Percentiles rank a stretch among this genome's conserved stretches.
Conservation (phyloP, 129 eudicot species). For the Artemisia tridentata region DNA sequence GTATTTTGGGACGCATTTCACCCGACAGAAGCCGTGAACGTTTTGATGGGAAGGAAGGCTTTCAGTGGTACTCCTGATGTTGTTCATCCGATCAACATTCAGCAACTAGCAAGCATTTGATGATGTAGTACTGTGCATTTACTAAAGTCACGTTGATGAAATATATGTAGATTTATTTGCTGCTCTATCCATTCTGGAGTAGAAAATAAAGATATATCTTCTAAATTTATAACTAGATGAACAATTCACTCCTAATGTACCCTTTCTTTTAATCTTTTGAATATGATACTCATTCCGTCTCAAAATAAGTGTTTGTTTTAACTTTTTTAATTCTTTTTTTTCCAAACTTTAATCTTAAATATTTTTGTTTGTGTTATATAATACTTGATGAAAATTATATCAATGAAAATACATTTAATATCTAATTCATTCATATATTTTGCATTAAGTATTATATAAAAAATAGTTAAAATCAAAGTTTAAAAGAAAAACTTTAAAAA, state of each 20-base stretch:
- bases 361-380: too few species aligned
- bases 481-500: too few species aligned
- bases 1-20: constrained; percentile 97
- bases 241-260: neutral
- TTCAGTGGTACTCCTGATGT: constrained; percentile 48
- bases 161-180: constrained; percentile 12
- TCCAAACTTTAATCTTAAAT: too few species aligned
- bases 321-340: too few species aligned
- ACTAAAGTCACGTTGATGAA: constrained; percentile 2
- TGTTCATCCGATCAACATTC: constrained; percentile 70
- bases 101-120: constrained; percentile 65
- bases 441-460: too few species aligned
- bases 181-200: constrained; percentile 26
- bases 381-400: too few species aligned
- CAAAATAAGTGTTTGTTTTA: too few species aligned
- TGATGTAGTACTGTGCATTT: constrained; percentile 11
- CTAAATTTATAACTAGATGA: neutral
- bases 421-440: too few species aligned
- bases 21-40: constrained; percentile 80
- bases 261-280: neutral
- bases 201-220: neutral
- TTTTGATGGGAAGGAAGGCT: constrained; percentile 67
- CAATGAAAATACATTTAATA: too few species aligned
- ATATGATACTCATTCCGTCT: too few species aligned
- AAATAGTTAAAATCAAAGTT: too few species aligned